A percentile compares a stretch with the other conserved stretches of the same genome.
Evolutionary conservation across 352 stramenopile genomes (phyloP).

Genomic region (Pythium apleroticum): DNA sequence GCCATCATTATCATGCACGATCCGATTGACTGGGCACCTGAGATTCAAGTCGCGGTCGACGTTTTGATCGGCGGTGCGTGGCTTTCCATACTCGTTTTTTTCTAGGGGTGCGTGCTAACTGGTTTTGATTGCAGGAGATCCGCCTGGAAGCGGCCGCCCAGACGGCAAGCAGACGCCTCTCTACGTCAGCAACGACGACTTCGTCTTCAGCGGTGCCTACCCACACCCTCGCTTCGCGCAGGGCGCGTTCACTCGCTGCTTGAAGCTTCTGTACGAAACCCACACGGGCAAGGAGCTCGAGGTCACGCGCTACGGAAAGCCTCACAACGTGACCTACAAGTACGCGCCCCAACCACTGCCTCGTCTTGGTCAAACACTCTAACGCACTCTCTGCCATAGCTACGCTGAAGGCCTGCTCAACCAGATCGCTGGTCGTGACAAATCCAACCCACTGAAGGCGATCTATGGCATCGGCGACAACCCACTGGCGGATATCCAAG

Average conservation of each 20-base stretch:
- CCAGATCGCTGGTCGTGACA: slow-evolving; percentile 39
- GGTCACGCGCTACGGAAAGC: slow-evolving; percentile 84
- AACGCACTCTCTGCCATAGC: slow-evolving; percentile 25
- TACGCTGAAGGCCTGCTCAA: slow-evolving; percentile 74
- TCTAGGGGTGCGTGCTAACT: not conserved
- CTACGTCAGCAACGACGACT: slow-evolving; percentile 88
- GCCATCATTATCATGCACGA: slow-evolving; percentile 91
- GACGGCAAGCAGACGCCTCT: slow-evolving; percentile 70
- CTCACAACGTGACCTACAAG: slow-evolving; percentile 81
- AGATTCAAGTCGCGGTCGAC: slow-evolving; percentile 89
- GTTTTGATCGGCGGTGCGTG: slow-evolving; percentile 70
- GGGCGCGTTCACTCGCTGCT: slow-evolving; percentile 77
- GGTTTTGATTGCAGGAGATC: slow-evolving; percentile 39
- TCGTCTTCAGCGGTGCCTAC: slow-evolving; percentile 84
- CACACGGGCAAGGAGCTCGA: slow-evolving; percentile 61
- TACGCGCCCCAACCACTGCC: slow-evolving; percentile 29
- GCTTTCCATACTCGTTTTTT: not conserved
- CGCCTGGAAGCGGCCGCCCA: slow-evolving; percentile 51
- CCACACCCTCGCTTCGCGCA: slow-evolving; percentile 83
- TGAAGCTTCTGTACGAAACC: slow-evolving; percentile 75
- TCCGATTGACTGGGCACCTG: slow-evolving; percentile 85
- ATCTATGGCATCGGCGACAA: slow-evolving; percentile 92
- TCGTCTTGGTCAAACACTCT: not conserved
- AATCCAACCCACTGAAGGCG: slow-evolving; percentile 40
- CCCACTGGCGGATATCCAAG: slow-evolving; percentile 82